Base-by-base conservation (phyloP, 2,329 filamentous ascomycete species). In the Cladophialophora yegresii region DNA sequence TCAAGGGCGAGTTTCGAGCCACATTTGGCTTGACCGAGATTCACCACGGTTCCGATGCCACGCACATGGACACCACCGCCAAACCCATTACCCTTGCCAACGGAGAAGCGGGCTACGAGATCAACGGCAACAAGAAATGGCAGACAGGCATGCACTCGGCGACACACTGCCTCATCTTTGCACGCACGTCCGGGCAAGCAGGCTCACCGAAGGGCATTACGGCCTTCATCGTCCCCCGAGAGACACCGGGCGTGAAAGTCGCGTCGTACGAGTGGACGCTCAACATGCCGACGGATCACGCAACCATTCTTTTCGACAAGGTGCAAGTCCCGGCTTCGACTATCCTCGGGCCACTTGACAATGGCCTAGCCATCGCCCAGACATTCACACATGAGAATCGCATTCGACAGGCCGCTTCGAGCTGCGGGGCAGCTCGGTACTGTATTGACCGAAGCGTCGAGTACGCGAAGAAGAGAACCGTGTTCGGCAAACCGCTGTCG, bases 251-350 rank as follows among this genome's bases (percentile, higher is more conserved):
- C 0, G 69, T 87, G 16, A 77, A 79, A 23, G 80, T 86, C 7
- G 79, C 82, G 53, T 85, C 82, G 43, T 88, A 85, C 68, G 82
- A 88, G 73, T 88, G 85, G 84, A 88, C 85, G 1, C 80, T 87
- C 58, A 88, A 88, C 70, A 88, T 88, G 85, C 85, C 85, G 0
- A 87, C 85, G 5, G 85, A 88, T 72, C 85, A 88, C 71, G 85
- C 85, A 2, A 87, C 85, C 0, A 77, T 88, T 45, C 79, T 80
- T 1, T 76, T 88, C 51, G 80, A 79, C n/a, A 74, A 83, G 62
- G 85, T 86, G n/a, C 83, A 78, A 71, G 83, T 87, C 0, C 83
- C 85, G 0, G 75, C 77, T 13, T 79, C 77, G 22, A 77, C 83
- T 1, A 76, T 87, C 36, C 76, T 88, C 1, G 85, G 85, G 0